Percentiles rank a stretch among this genome's conserved stretches.
Conservation (phyloP, 148 eudicot species). For the Pharnaceum exiguum region DNA sequence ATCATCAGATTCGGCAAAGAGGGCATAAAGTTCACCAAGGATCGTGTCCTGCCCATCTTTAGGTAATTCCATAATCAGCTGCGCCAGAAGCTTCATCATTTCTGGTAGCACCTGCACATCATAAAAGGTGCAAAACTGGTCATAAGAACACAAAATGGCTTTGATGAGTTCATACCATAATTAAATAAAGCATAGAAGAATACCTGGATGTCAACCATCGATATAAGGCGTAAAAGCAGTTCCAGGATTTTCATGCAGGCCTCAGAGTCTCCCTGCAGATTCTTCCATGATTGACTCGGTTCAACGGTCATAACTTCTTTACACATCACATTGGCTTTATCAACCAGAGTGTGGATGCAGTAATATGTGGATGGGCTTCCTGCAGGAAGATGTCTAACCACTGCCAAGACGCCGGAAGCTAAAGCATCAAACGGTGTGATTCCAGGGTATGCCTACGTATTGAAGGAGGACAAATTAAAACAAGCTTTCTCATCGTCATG, state of each 20-base stretch:
- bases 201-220: conserved; percentile 85
- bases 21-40: conserved; percentile 64
- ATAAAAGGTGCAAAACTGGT: not conserved
- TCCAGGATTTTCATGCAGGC: conserved; percentile 69
- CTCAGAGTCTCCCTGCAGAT: conserved; percentile 60
- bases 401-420: conserved; percentile 83
- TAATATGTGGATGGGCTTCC: conserved; percentile 82
- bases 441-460: conserved; percentile 67
- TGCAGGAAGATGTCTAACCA: conserved; percentile 89
- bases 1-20: conserved; percentile 92
- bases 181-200: not conserved
- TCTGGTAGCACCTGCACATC: conserved; percentile 68
- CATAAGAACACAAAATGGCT: not conserved
- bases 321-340: conserved; percentile 52
- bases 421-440: conserved; percentile 85
- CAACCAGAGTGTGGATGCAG: conserved; percentile 63
- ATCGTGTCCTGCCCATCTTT: conserved; percentile 54
- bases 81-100: conserved; percentile 77
- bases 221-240: conserved; percentile 60
- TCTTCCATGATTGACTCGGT: conserved; percentile 45
- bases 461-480: not conserved
- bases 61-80: conserved; percentile 52
- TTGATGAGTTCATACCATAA: not conserved
- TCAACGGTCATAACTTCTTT: conserved; percentile 22
- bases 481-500: not conserved